Evolutionary conservation across 1,284 basidiomycete species (phyloP).

Genomic region (Uromyces viciae-fabae): DNA sequence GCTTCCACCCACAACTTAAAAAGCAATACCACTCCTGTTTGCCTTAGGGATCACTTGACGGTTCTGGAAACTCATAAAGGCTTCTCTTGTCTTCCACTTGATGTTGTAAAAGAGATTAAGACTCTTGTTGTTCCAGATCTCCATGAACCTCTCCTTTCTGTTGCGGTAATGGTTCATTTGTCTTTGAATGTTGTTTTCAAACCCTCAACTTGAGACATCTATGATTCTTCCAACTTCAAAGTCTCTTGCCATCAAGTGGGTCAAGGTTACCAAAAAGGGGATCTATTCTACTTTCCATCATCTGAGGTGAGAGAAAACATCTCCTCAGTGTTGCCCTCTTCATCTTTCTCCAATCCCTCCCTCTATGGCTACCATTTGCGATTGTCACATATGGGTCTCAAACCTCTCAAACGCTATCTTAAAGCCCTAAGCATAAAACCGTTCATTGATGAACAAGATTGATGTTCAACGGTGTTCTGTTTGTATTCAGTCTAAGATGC

Average conservation of each 20-base stretch:
- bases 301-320: not conserved
- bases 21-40: not conserved
- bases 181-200: not conserved
- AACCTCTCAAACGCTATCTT: not conserved
- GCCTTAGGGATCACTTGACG: not conserved
- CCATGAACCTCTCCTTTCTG: conserved; percentile 15
- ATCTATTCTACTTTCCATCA: not conserved
- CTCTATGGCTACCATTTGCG: not conserved
- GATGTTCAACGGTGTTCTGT: not conserved
- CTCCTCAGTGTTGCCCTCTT: not conserved
- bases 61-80: conserved; percentile 1
- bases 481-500: conserved; percentile 18
- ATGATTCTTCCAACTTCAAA: not conserved
- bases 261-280: not conserved
- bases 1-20: not conserved
- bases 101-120: not conserved
- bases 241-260: not conserved
- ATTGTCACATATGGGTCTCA: not conserved
- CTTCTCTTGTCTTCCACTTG: not conserved
- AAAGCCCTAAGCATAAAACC: not conserved
- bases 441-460: not conserved
- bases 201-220: not conserved
- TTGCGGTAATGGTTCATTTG: not conserved
- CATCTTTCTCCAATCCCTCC: not conserved
- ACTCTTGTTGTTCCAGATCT: not conserved